These are phyloP conservation scores for Hagleromyces aurorensis DNA, from an alignment of 805 yeast species.

Conservation along the genomic window DNA sequence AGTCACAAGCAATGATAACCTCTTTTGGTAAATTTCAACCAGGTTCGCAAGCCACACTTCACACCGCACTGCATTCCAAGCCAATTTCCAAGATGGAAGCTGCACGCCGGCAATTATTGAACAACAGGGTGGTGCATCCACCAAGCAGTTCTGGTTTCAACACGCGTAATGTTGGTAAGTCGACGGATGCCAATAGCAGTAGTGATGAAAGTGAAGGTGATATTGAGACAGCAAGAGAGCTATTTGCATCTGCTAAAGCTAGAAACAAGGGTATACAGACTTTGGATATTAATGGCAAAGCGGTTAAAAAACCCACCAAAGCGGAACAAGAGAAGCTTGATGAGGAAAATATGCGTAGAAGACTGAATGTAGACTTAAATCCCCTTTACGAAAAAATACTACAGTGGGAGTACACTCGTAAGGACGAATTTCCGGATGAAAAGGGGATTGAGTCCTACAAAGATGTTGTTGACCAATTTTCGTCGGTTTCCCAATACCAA, in stretches of 20 bases:
- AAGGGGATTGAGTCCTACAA: constrained; percentile 34
- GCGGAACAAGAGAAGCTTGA: constrained; percentile 44
- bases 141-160: constrained; percentile 45
- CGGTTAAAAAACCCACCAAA: constrained; percentile 30
- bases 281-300: constrained; percentile 37
- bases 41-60: constrained; percentile 15
- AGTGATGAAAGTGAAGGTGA: constrained; percentile 37
- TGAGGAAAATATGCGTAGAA: constrained; percentile 67
- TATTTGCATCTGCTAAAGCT: constrained; percentile 29
- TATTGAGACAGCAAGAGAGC: constrained; percentile 31
- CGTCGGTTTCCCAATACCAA: constrained; percentile 56
- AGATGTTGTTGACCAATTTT: constrained; percentile 49
- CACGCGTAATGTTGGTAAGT: constrained; percentile 18
- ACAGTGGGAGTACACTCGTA: constrained; percentile 64
- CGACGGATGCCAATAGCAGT: constrained; percentile 29
- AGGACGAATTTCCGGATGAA: constrained; percentile 52
- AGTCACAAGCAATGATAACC: constrained; percentile 32
- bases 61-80: constrained; percentile 18
- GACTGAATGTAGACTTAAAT: constrained; percentile 69
- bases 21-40: constrained; percentile 34
- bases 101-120: constrained; percentile 30
- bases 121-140: constrained; percentile 35
- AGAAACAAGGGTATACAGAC: constrained; percentile 28
- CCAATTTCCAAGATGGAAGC: constrained; percentile 34
- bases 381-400: constrained; percentile 66